Evolutionary conservation across 495 filamentous ascomycete genomes (phyloP).

Genomic region (Penicillium coffeae): DNA sequence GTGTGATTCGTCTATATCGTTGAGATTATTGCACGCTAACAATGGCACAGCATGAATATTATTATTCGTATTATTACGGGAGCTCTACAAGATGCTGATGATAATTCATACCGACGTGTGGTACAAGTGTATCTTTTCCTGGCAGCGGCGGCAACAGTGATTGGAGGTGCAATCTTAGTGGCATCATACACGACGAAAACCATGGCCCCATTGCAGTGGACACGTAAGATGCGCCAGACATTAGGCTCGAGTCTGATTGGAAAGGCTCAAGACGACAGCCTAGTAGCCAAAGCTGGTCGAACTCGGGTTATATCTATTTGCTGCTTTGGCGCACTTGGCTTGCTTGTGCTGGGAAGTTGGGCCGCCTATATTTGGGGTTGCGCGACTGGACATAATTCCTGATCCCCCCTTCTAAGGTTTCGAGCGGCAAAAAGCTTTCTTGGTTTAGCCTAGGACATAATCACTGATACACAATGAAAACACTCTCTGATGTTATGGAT

Average conservation of each 20-base stretch:
- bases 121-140: constrained; percentile 41
- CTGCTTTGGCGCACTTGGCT: constrained; percentile 27
- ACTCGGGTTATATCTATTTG: constrained; percentile 24
- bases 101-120: constrained; percentile 36
- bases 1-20: background rate
- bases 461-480: too few relatives aligned
- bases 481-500: too few relatives aligned
- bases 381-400: constrained; percentile 35
- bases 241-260: constrained; percentile 28
- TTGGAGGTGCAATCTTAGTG: constrained; percentile 29
- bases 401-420: too few relatives aligned
- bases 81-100: constrained; percentile 40
- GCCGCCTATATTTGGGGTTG: constrained; percentile 45
- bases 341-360: constrained; percentile 35
- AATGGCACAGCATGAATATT: constrained; percentile 34
- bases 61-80: constrained; percentile 43
- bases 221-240: constrained; percentile 32
- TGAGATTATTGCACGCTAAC: constrained; percentile 1
- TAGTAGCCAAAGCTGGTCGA: constrained; percentile 16
- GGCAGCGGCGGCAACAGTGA: constrained; percentile 23
- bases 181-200: constrained; percentile 19
- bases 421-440: too few relatives aligned
- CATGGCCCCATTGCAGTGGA: constrained; percentile 39
- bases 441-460: too few relatives aligned
- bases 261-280: constrained; percentile 21